Evolutionary conservation across 2,329 filamentous ascomycete species (phyloP), one percentile per base, ranked within the genome.

Genomic region (Pseudogymnoascus sp.): DNA sequence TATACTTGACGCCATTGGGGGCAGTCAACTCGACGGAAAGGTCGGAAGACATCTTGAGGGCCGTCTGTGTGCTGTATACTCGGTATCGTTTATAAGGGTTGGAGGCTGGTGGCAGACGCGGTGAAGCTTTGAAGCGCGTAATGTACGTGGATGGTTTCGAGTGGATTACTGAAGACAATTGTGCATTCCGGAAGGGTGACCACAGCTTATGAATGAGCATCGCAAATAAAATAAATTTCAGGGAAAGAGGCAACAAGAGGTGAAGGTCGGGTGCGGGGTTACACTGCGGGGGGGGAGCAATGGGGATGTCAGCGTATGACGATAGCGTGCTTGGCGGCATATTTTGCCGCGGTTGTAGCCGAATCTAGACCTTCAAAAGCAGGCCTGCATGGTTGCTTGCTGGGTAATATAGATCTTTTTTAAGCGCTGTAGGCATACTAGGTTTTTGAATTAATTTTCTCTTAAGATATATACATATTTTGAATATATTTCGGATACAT

Each of bases 1-100:
- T 78, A 75, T 89, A 92, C 68, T 82, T 85, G 73, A 77, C 79
- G 68, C 88, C 89, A 74, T 93, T 93, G 4, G 89, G 89, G 58
- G 89, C 88, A 7, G 81, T 88, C 63, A 93, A 80, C 69, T 90
- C 80, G 60, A 85, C 75, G 5, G 63, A 59, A 26, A 82, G 74
- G 63, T 77, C 76, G 35, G 78, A 77, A 76, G 60, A 62, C 71
- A 73, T 73, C 60, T 64, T 72, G 61, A 39, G 36, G 17, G 40
- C 15, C 17, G 11, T 37, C 33, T 58, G 54, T 37, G 54, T 58
- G 11, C 33, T 58, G 24, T 37, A 39, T 10, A 29, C n/a, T n/a
- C n/a, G 36, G 24, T 37, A n/a, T 37, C 36, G 24, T 24, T 36
- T 37, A 31, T 17, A 5, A 3, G n/a, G 44, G 5, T 11, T 31